Evolutionary conservation across 1,284 basidiomycete species (phyloP).

Genomic region (Ceratobasidium sp.): DNA sequence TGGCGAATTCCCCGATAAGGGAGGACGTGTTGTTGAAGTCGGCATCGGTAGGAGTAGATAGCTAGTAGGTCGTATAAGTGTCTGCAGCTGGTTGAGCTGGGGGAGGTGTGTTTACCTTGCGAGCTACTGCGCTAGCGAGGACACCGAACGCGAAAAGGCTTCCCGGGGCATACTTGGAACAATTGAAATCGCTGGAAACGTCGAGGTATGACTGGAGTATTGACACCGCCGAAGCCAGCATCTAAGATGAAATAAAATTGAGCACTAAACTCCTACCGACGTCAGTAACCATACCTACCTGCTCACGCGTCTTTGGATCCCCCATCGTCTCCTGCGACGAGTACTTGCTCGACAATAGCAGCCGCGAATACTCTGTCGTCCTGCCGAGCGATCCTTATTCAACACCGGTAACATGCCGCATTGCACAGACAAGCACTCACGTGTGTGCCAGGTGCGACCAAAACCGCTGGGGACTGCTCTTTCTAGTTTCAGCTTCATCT

Average conservation of each 20-base stretch:
- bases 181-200: neutral
- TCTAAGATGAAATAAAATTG: slow-evolving; percentile 12
- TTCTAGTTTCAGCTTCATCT: neutral
- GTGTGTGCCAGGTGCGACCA: slow-evolving; percentile 26
- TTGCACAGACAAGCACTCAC: slow-evolving; percentile 1
- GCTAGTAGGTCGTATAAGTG: no score
- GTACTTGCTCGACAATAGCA: slow-evolving; percentile 10
- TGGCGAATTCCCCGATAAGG: neutral
- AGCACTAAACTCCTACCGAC: neutral
- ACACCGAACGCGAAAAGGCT: slow-evolving; percentile 19
- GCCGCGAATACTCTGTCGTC: slow-evolving; percentile 25
- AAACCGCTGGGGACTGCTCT: neutral
- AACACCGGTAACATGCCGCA: no score
- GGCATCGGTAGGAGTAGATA: no score
- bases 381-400: no score
- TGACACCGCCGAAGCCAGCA: slow-evolving; percentile 15
- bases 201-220: slow-evolving; percentile 25
- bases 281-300: slow-evolving; percentile 16
- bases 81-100: neutral
- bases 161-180: slow-evolving; percentile 18
- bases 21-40: no score
- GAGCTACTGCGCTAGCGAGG: slow-evolving; percentile 15
- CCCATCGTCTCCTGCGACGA: neutral
- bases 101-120: neutral
- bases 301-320: slow-evolving; percentile 2